These are phyloP conservation scores for Fusarium camptoceras DNA, from an alignment of 2,329 filamentous ascomycete species.

Conservation along the genomic window DNA sequence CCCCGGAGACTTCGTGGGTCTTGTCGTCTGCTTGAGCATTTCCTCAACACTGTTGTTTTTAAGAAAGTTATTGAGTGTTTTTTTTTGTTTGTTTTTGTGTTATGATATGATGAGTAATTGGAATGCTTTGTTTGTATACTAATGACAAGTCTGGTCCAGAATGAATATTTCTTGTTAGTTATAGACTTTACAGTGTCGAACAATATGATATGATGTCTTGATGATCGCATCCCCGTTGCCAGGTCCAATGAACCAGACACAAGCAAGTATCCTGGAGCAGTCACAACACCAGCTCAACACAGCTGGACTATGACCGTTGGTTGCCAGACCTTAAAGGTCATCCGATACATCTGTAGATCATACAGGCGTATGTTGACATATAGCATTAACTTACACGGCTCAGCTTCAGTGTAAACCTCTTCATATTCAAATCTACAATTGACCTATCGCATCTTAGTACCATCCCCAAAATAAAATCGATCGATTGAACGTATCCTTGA, in stretches of 20 bases:
- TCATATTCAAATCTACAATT: constrained; percentile 19
- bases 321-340: not conserved
- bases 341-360: not conserved
- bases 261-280: too few relatives aligned
- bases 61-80: not conserved
- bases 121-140: not conserved
- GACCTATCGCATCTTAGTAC: not conserved
- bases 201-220: not conserved
- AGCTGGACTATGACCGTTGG: too few relatives aligned
- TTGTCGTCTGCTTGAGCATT: constrained; percentile 9
- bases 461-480: not conserved
- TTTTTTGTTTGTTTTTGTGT: constrained; percentile 6
- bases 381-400: not conserved
- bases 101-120: constrained; percentile 4
- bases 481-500: constrained; percentile 11
- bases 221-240: not conserved
- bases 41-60: not conserved
- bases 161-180: not conserved
- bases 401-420: not conserved
- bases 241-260: too few relatives aligned
- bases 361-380: not conserved
- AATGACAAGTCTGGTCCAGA: not conserved
- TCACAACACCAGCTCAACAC: too few relatives aligned
- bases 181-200: not conserved
- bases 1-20: constrained; percentile 18